phyloP scores from a whole-genome alignment of 306 rosid species.

The Cucurbita moschata region DNA sequence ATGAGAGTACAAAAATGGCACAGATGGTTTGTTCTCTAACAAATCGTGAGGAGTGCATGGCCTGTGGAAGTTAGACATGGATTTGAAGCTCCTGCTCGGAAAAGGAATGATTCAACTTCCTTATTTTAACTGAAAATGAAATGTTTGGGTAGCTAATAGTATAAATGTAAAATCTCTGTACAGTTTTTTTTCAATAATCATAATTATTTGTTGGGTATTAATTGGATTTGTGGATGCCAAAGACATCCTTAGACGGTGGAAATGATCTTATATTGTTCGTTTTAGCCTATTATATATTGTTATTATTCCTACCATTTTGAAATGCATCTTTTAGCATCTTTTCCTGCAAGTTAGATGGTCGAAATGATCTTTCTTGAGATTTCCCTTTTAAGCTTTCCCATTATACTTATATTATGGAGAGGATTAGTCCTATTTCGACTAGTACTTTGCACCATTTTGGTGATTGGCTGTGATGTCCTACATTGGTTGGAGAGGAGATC shows the following conservation, averaged over 20 bases:
- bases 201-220: background rate
- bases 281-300: no score
- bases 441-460: no score
- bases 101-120: background rate
- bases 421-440: no score
- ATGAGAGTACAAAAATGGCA: conserved; percentile 50
- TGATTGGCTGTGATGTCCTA: no score
- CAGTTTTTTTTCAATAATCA: background rate
- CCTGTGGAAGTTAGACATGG: conserved; percentile 64
- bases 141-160: background rate
- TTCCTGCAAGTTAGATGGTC: no score
- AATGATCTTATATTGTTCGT: no score
- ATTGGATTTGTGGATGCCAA: background rate
- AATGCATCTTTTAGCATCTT: no score
- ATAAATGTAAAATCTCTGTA: background rate
- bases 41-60: conserved; percentile 66
- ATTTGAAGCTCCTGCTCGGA: background rate
- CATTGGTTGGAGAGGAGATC: no score
- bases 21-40: conserved; percentile 81
- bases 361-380: no score
- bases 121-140: background rate
- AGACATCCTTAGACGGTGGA: background rate
- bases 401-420: no score
- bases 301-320: no score
- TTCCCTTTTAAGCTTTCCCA: no score